Conservation (phyloP, 2,329 filamentous ascomycete genomes). For the Cadophora luteo-olivacea region DNA sequence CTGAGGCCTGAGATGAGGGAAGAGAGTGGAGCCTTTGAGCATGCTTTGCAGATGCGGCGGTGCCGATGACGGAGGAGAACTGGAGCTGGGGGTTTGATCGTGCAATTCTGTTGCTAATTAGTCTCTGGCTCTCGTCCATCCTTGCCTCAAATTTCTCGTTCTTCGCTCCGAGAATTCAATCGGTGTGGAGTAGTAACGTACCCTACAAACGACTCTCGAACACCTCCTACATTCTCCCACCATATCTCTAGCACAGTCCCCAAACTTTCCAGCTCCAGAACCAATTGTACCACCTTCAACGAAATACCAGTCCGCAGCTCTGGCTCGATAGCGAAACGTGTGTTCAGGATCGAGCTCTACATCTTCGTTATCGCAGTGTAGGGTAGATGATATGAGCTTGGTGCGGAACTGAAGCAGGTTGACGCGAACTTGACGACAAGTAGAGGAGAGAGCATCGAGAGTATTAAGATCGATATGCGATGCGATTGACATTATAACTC, state of each 20-base stretch:
- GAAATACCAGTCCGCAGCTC: constrained; percentile 64
- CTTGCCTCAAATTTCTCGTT: background rate
- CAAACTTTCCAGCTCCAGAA: constrained; percentile 70
- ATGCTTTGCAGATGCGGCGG: constrained; percentile 80
- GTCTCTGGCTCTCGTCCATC: background rate
- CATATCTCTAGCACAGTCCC: constrained; percentile 85
- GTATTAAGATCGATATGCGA: constrained; percentile 85
- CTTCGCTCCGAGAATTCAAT: constrained; percentile 61
- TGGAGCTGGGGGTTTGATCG: constrained; percentile 78
- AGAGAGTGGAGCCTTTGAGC: constrained; percentile 73
- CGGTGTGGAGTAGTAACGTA: constrained; percentile 58
- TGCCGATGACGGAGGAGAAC: constrained; percentile 74
- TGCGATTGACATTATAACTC: constrained; percentile 78
- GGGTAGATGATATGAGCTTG: constrained; percentile 74
- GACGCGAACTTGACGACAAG: constrained; percentile 79
- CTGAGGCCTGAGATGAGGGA: constrained; percentile 47
- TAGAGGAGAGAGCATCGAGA: constrained; percentile 81
- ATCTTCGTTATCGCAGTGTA: constrained; percentile 80
- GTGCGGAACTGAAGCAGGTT: constrained; percentile 80
- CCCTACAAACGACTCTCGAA: constrained; percentile 78
- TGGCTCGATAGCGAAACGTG: constrained; percentile 62
- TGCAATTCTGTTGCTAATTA: constrained; percentile 76
- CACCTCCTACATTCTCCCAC: constrained; percentile 85
- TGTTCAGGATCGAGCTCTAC: constrained; percentile 60
- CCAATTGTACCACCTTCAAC: constrained; percentile 59